Evolutionary conservation across 2,329 filamentous ascomycete species (phyloP), one percentile per base, ranked within the genome.

Genomic region (Clonostachys chloroleuca): DNA sequence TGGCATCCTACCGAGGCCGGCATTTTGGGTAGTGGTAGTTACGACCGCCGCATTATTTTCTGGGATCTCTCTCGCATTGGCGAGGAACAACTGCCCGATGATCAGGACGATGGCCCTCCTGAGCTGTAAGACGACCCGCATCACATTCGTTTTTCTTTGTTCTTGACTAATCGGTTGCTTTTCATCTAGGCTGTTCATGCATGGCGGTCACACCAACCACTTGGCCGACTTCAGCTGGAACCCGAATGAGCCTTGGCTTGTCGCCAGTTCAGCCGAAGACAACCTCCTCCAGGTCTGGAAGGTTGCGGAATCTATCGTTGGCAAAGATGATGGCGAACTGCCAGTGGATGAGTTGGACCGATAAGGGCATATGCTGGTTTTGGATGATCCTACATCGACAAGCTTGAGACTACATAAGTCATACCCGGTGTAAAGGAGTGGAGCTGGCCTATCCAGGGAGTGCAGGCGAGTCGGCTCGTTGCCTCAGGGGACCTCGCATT

Each of bases 201-300:
- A 99, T 60, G 94, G 94, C 51, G 94, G 94, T 34, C 95, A 99
- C 72, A 99, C 94, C 12, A 96, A 96, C 69, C 87, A 95, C 55
- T 83, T 99, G 51, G 91, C 89, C 35, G 95, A 99, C 68, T 99
- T 99, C 62, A 92, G 87, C 69, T 99, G 92, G 92, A 99, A 99
- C 68, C 83, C 84, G 56, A 96, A 95, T 63, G 91, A 96, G 59
- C 92, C 92, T 5, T 99, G 95, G 95, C 82, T 96, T 47, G 88
- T 99, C 55, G 92, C 91, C 65, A 95, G 89, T 51, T 92, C 94
- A 14, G 94, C 92, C 1, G 95, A 99, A 64, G 94, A 99, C 70
- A 99, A 99, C 62, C 75, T 97, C 55, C 80, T 99, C 52, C 94
- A 99, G 68, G 89, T 96, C 56, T 97, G 89, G 89, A 92, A 89